Evolutionary conservation across 2,329 filamentous ascomycete species (phyloP), one percentile per base, ranked within the genome.

Genomic region (Colletotrichum neosansevieriae): DNA sequence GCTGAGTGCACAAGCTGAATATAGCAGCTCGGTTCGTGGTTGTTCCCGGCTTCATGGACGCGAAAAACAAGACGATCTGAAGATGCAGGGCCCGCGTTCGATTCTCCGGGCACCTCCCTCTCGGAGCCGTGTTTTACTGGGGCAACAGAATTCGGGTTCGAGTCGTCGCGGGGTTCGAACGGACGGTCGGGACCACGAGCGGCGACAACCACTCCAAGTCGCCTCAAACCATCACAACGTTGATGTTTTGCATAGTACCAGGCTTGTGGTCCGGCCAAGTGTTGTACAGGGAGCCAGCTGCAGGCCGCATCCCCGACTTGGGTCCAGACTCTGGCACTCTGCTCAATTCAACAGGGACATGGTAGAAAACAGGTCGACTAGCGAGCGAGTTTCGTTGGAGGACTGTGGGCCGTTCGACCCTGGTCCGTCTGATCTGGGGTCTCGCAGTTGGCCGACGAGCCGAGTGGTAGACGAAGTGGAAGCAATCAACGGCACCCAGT

Each of bases 361-460:
- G 36, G 36, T 38, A 1, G 9, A 13, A 7, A 13, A 13, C 7
- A 38, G 36, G 36, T 38, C 15, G 36, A 15, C 36, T 5, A 38
- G 34, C 9, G 5, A 38, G 12, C 34, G 34, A 38, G 34, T 38
- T 13, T 38, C 34, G 17, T 24, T 17, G 34, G 7, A 10, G 42
- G 3, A 51, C 38, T 49, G 21, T 51, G 51, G 47, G 19, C 49
- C 34, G 44, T 38, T n/a, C 40, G 38, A 32, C 29, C 34, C 57
- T 45, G 36, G 54, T 47, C 65, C 65, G 54, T 68, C 65, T 47
- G 40, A 59, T 65, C 60, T 59, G 42, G 54, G 61, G 51, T 34
- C 65, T 65, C 61, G 65, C 61, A 68, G 65, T 68, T 68, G 54
- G 65, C 61, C 65, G 65, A 68, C 21, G 61, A 64, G 65, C 53